Evolutionary conservation across 352 stramenopile genomes (phyloP).

Genomic region (Thalassiosira mediterranea): DNA sequence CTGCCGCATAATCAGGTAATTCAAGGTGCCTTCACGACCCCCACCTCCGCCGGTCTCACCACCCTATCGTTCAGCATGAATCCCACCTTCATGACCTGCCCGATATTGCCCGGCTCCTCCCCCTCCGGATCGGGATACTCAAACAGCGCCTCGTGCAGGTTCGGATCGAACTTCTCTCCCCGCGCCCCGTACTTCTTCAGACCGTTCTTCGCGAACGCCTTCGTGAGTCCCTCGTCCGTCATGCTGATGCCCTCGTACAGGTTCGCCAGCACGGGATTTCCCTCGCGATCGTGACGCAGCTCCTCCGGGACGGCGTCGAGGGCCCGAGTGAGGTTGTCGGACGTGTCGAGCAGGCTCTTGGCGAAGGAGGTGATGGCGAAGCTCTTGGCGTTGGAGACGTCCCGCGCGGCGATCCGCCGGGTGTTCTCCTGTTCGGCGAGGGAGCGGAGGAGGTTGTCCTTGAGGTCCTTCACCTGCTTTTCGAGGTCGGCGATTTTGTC

Average conservation of each 20-base stretch:
- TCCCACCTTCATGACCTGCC: conserved; percentile 95
- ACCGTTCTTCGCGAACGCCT: conserved; percentile 91
- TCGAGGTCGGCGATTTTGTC: conserved; percentile 52
- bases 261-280: conserved; percentile 60
- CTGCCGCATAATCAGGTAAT: neutral
- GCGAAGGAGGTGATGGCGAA: conserved; percentile 97
- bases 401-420: conserved; percentile 89
- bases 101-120: conserved; percentile 89
- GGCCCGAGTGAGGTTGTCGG: conserved; percentile 96
- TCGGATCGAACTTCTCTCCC: conserved; percentile 97
- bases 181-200: conserved; percentile 91
- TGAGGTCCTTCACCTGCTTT: conserved; percentile 67
- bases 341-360: conserved; percentile 96
- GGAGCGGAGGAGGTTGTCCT: conserved; percentile 86
- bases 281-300: conserved; percentile 69
- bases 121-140: conserved; percentile 91
- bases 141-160: conserved; percentile 97
- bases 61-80: conserved; percentile 96
- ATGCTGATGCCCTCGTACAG: conserved; percentile 91
- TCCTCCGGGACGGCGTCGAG: conserved; percentile 88
- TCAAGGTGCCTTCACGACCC: conserved; percentile 84
- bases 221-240: conserved; percentile 94
- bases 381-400: conserved; percentile 91
- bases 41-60: conserved; percentile 95
- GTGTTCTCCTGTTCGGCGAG: conserved; percentile 98